These are phyloP conservation scores for Fraxinus floribunda DNA, from an alignment of 305 asterid species.

Conservation along the genomic window DNA sequence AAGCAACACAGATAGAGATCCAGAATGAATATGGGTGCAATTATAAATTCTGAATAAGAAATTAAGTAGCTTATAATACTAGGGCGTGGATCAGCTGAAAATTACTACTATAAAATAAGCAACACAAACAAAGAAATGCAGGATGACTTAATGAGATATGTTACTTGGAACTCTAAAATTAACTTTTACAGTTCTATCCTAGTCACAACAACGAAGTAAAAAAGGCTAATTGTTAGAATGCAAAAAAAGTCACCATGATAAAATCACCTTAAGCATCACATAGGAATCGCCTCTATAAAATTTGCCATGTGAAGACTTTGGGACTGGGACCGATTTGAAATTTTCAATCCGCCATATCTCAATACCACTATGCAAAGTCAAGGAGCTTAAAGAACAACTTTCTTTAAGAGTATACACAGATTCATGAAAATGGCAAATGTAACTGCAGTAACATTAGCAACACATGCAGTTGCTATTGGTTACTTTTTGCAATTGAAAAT, in stretches of 20 bases:
- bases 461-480: neutral
- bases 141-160: neutral
- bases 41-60: neutral
- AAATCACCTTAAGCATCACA: slow-evolving; percentile 64
- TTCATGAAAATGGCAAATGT: slow-evolving; percentile 1
- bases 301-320: slow-evolving; percentile 65
- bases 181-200: slow-evolving; percentile 10
- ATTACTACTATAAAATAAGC: neutral
- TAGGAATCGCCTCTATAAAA: slow-evolving; percentile 81
- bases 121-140: slow-evolving; percentile 10
- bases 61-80: neutral
- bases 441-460: neutral
- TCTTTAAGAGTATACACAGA: slow-evolving; percentile 5
- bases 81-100: slow-evolving; percentile 12
- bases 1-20: neutral
- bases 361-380: slow-evolving; percentile 58
- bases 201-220: slow-evolving; percentile 9
- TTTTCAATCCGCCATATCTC: slow-evolving; percentile 88
- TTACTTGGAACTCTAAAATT: neutral
- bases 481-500: neutral
- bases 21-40: slow-evolving; percentile 10
- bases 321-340: slow-evolving; percentile 57
- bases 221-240: neutral
- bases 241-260: neutral
- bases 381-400: slow-evolving; percentile 33